Conservation (phyloP, 2,329 filamentous ascomycete genomes). For the Ophiostoma tasmaniense region DNA sequence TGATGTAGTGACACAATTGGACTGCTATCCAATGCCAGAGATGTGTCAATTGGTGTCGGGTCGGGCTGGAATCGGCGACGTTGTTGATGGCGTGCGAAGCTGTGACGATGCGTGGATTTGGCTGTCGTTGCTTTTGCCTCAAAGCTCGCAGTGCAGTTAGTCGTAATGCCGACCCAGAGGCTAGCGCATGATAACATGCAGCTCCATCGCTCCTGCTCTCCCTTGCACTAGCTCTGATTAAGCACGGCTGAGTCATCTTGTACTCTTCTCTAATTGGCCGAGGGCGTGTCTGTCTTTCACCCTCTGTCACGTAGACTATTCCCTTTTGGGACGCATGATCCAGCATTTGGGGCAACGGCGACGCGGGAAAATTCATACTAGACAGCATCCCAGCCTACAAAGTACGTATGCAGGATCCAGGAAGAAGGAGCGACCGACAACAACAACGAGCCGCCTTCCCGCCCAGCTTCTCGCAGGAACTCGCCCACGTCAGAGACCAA, state of each 20-base stretch:
- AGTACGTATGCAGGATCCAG: background rate
- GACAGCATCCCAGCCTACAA: conserved; percentile 3
- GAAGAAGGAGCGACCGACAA: conserved; percentile 8
- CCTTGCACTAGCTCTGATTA: conserved; percentile 1
- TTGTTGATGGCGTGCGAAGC: background rate
- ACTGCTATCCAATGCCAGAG: background rate
- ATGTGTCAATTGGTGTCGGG: background rate
- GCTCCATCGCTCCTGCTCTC: background rate
- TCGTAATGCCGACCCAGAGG: background rate
- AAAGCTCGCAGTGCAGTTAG: background rate
- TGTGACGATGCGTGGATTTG: background rate
- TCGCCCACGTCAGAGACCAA: background rate
- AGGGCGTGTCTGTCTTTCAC: background rate
- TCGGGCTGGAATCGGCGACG: background rate
- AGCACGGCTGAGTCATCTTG: background rate
- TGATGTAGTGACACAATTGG: background rate
- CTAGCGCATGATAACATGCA: background rate
- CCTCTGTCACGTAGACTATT: background rate
- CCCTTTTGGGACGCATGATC: conserved; percentile 3
- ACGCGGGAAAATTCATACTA: conserved; percentile 16
- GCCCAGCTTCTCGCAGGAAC: background rate
- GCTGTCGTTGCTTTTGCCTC: background rate
- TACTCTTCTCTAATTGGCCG: background rate
- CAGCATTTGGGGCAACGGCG: conserved; percentile 12
- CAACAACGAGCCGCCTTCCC: background rate